Base-by-base conservation (phyloP, 345 rosid species). In the Boechera retrofracta region DNA sequence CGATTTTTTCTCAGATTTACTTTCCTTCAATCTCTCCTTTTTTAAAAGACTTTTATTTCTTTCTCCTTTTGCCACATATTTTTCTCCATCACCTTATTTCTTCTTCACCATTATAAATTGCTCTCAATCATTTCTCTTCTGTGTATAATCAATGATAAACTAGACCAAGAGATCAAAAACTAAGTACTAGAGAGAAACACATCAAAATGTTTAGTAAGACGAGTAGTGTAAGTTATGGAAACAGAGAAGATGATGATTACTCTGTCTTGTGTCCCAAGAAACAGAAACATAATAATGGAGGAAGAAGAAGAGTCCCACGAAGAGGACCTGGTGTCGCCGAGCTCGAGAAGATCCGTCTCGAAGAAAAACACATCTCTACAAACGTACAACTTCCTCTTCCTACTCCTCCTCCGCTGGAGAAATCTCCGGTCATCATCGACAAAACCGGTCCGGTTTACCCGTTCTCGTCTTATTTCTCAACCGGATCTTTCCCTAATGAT, bases 241-340 rank as follows among this genome's bases (percentile, higher is more conserved):
- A 60, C 57, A 64, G 68, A 36, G 74, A 39, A 31, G 54, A 64
- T 31, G 80, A 79, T 45, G 79, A 79, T 74, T 66, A 61, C 63
- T 67, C 53, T 48, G 70, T 71, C 28, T 72, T 72, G 33, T 63
- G 81, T 82, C 63, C 77, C 0, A 86, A 83, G 87, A 88, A 84
- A 73, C 80, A 64, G 73, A 85, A 84, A 53, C 86, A 31, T 33
- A 55, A 66, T 11, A 47, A 49, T 21, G 71, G 68, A 36, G 73
- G 72, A 18, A 58, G 64, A 64, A 78, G 73, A 60, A 83, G 60
- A 73, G 84, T 86, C 2, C 89, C 89, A 0, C 78, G 84, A 55
- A 79, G 96, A 85, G 96, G 96, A 1, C 96, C 96, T 26, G 96
- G 96, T 44, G 96, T 90, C 28, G 96, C 96, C 0, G 96, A 90